Percentiles rank a stretch among this genome's conserved stretches.
phyloP scores from a whole-genome alignment of 352 stramenopile genomes.

The Phytopythium kandeliae region DNA sequence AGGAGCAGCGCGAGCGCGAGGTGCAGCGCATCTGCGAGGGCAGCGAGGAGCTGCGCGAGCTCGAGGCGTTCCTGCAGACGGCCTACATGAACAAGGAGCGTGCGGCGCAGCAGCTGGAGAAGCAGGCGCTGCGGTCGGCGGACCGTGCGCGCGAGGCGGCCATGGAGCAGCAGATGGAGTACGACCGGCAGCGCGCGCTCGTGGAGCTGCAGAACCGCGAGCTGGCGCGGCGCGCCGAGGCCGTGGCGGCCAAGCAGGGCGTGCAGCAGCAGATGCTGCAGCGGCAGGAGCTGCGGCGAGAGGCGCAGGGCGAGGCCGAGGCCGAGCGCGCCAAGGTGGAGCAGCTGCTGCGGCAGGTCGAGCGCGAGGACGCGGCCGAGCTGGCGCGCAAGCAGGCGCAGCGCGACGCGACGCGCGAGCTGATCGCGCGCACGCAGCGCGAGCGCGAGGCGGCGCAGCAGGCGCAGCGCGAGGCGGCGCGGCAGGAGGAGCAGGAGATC shows the following conservation, averaged over 20 bases:
- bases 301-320: conserved; percentile 65
- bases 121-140: conserved; percentile 62
- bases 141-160: conserved; percentile 73
- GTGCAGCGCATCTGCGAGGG: conserved; percentile 89
- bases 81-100: conserved; percentile 94
- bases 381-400: conserved; percentile 51
- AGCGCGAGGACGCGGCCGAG: conserved; percentile 80
- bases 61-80: conserved; percentile 87
- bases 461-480: conserved; percentile 20
- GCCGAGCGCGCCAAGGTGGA: conserved; percentile 83
- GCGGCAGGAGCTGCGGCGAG: conserved; percentile 50
- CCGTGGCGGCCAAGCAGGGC: conserved; percentile 57
- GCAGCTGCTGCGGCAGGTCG: conserved; percentile 81
- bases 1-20: conserved; percentile 79
- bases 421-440: conserved; percentile 45
- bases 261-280: conserved; percentile 70
- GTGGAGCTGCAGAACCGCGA: conserved; percentile 60
- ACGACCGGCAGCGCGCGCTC: conserved; percentile 79
- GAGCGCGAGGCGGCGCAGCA: conserved; percentile 30
- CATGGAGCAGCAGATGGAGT: conserved; percentile 93
- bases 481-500: conserved; percentile 41
- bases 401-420: conserved; percentile 45
- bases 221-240: conserved; percentile 54
- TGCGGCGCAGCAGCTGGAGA: conserved; percentile 86
- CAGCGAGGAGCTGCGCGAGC: conserved; percentile 86